A percentile compares a stretch with the other conserved stretches of the same genome.
phyloP scores from a whole-genome alignment of 768 basidiomycete genomes.

The Leccinum uliginosum region DNA sequence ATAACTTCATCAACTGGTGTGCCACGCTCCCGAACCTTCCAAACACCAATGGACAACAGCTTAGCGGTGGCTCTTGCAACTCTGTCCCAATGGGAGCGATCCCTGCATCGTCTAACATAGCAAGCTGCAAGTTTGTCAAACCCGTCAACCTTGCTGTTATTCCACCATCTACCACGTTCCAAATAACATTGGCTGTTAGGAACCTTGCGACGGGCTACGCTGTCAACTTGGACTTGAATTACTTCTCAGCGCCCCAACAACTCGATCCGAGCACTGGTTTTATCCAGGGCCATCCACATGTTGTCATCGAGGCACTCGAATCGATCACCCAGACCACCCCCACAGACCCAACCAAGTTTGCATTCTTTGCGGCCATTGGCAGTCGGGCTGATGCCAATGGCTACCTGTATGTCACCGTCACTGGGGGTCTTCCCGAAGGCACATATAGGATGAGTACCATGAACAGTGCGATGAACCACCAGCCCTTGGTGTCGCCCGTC shows the following conservation, averaged over 20 bases:
- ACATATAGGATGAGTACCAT: conserved; percentile 43
- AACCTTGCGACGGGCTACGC: conserved; percentile 53
- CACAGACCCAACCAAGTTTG: conserved; percentile 47
- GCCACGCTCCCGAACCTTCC: conserved; percentile 42
- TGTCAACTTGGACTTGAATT: conserved; percentile 50
- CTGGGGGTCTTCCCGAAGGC: conserved; percentile 51
- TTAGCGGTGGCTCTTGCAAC: conserved; percentile 53
- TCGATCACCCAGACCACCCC: conserved; percentile 46
- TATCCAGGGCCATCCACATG: conserved; percentile 59
- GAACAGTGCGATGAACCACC: conserved; percentile 47
- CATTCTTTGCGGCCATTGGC: conserved; percentile 58
- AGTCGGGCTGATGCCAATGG: conserved; percentile 39
- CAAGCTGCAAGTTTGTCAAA: conserved; percentile 47
- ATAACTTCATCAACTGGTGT: conserved; percentile 76
- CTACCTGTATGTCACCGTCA: conserved; percentile 42
- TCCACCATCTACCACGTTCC: conserved; percentile 47
- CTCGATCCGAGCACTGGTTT: conserved; percentile 40
- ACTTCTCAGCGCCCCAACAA: conserved; percentile 53
- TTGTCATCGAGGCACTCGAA: conserved; percentile 52
- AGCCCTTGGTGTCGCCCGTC: conserved; percentile 31
- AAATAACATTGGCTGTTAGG: conserved; percentile 44
- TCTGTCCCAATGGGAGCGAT: conserved; percentile 61
- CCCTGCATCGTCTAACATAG: conserved; percentile 45
- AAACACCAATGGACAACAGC: conserved; percentile 57
- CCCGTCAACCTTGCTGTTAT: conserved; percentile 44